These are phyloP conservation scores for Aureobasidium sp. DNA, from an alignment of 2,329 filamentous ascomycete species.

Conservation along the genomic window DNA sequence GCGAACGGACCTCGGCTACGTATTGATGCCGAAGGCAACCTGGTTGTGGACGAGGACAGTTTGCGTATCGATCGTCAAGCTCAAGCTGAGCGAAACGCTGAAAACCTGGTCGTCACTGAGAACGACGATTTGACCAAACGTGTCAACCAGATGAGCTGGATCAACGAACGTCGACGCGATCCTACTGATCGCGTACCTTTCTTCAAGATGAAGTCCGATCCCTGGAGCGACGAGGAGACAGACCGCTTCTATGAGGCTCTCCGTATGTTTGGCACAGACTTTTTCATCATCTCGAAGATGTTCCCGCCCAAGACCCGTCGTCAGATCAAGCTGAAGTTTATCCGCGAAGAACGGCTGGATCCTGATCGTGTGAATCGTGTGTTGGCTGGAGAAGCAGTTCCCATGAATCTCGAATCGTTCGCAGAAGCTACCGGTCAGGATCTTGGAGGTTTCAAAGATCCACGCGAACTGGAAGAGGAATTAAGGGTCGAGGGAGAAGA, in stretches of 20 bases:
- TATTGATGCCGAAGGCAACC: conserved; percentile 60
- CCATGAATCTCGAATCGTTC: conserved; percentile 37
- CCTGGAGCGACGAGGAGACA: conserved; percentile 66
- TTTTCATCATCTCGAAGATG: conserved; percentile 70
- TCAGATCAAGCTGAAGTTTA: conserved; percentile 76
- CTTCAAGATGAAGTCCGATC: conserved; percentile 47
- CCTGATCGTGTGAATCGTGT: conserved; percentile 57
- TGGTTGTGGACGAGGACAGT: conserved; percentile 63
- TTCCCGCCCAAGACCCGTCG: conserved; percentile 65
- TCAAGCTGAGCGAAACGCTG: conserved; percentile 48
- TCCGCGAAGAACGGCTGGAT: conserved; percentile 65
- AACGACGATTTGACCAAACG: conserved; percentile 72
- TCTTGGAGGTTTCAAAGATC: conserved; percentile 33
- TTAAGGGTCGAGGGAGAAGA: conserved; percentile 27
- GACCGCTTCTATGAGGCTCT: conserved; percentile 71
- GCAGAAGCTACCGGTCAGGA: conserved; percentile 32
- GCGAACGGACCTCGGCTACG: conserved; percentile 49
- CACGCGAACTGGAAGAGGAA: conserved; percentile 29
- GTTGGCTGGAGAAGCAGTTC: conserved; percentile 42
- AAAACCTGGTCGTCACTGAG: conserved; percentile 43
- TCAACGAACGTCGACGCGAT: conserved; percentile 52
- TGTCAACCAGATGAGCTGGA: conserved; percentile 62
- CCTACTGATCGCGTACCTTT: conserved; percentile 38
- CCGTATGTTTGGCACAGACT: conserved; percentile 73
- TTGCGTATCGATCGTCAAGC: conserved; percentile 63